Evolutionary conservation across 179 eudicot genomes (phyloP).

Genomic region (Beta macrorhiza): DNA sequence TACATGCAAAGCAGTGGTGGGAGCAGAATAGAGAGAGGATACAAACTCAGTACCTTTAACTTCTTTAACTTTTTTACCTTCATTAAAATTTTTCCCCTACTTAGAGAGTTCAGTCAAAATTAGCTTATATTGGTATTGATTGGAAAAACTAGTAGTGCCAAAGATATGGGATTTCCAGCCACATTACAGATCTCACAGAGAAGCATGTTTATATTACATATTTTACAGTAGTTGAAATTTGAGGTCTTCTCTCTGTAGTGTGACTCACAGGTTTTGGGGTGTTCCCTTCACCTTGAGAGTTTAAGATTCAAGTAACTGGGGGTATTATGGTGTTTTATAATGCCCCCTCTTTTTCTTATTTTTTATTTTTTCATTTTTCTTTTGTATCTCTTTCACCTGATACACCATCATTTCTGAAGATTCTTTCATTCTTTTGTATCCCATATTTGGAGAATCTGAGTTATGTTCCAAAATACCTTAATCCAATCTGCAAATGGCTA

Average conservation of each 20-base stretch:
- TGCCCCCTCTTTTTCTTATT: not conserved
- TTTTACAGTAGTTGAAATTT: constrained; percentile 12
- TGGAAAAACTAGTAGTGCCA: constrained; percentile 1
- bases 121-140: constrained; percentile 4
- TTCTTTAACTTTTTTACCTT: not conserved
- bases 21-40: constrained; percentile 73
- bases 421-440: constrained; percentile 29
- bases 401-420: constrained; percentile 13
- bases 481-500: not conserved
- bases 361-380: not conserved
- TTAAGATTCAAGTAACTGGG: constrained; percentile 17
- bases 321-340: constrained; percentile 16
- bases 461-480: not conserved
- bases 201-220: constrained; percentile 19
- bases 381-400: constrained; percentile 5
- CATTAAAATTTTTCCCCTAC: not conserved
- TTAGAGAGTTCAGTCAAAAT: constrained; percentile 23
- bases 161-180: constrained; percentile 9
- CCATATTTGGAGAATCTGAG: not conserved
- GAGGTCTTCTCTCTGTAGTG: constrained; percentile 18
- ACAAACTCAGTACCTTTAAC: constrained; percentile 68
- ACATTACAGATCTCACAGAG: constrained; percentile 18
- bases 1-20: constrained; percentile 74
- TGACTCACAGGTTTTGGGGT: constrained; percentile 21
- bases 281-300: constrained; percentile 1